Conservation (phyloP, 805 yeast genomes). For the Teunomyces stri region DNA sequence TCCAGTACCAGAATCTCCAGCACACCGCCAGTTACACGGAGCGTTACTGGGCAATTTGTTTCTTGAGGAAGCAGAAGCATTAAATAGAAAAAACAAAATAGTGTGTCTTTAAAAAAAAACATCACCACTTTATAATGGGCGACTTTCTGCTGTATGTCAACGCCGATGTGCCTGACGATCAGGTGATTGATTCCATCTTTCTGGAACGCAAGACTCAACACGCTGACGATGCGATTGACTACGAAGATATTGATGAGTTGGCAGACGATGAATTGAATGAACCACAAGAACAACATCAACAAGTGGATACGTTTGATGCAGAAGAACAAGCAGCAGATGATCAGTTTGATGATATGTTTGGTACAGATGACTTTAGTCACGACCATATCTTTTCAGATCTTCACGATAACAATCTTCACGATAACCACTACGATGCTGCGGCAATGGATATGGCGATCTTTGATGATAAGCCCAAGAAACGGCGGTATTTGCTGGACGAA, state of each 20-base stretch:
- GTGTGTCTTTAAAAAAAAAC: neutral
- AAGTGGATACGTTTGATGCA: no score
- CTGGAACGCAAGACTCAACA: conserved; percentile 51
- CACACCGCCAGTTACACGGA: neutral
- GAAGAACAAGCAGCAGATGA: conserved; percentile 17
- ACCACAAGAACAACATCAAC: conserved; percentile 24
- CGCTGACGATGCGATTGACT: conserved; percentile 90
- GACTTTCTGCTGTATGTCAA: neutral
- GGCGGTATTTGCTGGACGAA: conserved; percentile 18
- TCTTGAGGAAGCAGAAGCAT: no score
- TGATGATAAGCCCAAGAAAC: conserved; percentile 13
- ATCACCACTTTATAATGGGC: neutral
- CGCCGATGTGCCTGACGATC: conserved; percentile 35
- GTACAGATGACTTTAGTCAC: conserved; percentile 20
- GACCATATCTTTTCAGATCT: conserved; percentile 19
- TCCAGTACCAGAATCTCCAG: conserved; percentile 10
- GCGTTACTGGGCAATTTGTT: no score
- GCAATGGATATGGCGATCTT: conserved; percentile 10
- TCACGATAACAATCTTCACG: conserved; percentile 11
- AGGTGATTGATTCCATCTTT: conserved; percentile 38
- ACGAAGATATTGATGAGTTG: conserved; percentile 89
- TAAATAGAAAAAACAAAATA: neutral
- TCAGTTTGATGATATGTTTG: conserved; percentile 40
- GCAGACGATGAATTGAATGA: conserved; percentile 89
- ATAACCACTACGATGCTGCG: conserved; percentile 23